Percentiles rank a stretch among this genome's conserved stretches.
Conservation (phyloP, 1,284 basidiomycete genomes). For the Irpex rosettiformis region DNA sequence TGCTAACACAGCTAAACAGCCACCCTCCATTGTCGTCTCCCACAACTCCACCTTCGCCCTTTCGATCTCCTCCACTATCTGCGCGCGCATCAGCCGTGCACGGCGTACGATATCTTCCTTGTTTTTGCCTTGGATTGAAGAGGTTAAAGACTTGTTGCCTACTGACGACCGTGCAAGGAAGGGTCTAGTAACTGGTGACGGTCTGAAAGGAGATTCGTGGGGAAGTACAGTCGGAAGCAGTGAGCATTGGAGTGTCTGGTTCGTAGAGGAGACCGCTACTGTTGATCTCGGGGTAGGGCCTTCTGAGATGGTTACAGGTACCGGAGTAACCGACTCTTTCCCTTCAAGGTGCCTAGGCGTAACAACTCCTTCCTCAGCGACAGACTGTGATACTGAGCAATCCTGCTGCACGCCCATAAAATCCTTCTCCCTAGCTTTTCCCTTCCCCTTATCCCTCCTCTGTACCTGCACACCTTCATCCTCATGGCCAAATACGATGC, state of each 20-base stretch:
- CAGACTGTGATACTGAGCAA: neutral
- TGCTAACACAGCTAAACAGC: conserved; percentile 52
- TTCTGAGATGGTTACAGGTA: neutral
- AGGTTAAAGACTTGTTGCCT: neutral
- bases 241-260: neutral
- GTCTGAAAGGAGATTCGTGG: neutral
- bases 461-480: neutral
- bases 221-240: neutral
- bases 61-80: conserved; percentile 54
- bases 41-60: conserved; percentile 62
- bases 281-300: neutral
- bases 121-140: neutral
- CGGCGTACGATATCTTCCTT: conserved; percentile 42
- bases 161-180: neutral
- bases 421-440: conserved; percentile 3
- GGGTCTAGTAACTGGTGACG: neutral
- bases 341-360: neutral
- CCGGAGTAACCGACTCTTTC: neutral
- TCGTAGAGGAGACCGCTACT: neutral
- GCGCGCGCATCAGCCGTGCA: conserved; percentile 48
- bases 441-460: conserved; percentile 15
- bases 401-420: neutral
- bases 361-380: neutral
- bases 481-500: neutral
- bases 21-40: conserved; percentile 73